Percentiles rank a stretch among this genome's conserved stretches.
Evolutionary conservation across 2,329 filamentous ascomycete genomes (phyloP).

Genomic region (Fusarium buxicola): DNA sequence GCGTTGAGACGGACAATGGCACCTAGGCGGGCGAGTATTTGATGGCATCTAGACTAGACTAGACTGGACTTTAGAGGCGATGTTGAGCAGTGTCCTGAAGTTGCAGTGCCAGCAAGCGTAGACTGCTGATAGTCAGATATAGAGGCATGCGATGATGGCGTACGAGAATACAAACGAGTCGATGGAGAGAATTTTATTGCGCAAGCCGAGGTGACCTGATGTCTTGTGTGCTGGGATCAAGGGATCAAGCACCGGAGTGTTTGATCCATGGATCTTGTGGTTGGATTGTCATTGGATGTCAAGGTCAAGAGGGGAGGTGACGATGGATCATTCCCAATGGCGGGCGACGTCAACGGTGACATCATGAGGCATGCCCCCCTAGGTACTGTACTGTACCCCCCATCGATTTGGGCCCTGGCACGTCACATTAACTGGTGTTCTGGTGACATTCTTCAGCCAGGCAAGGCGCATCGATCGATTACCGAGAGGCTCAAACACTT

Average conservation of each 20-base stretch:
- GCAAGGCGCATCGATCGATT: background rate
- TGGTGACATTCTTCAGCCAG: conserved; percentile 6
- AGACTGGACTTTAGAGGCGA: too few species aligned
- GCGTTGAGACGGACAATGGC: conserved; percentile 82
- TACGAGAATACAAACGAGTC: background rate
- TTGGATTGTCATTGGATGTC: background rate
- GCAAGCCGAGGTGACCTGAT: conserved; percentile 4
- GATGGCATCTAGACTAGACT: conserved; percentile 28
- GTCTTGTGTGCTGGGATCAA: conserved; percentile 2
- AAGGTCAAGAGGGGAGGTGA: conserved; percentile 24
- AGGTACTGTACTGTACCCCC: too few species aligned
- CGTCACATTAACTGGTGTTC: conserved; percentile 26
- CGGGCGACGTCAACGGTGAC: conserved; percentile 40
- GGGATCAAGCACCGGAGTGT: background rate
- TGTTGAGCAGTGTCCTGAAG: too few species aligned
- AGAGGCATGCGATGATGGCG: background rate
- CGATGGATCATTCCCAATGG: conserved; percentile 10
- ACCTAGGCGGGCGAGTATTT: conserved; percentile 82
- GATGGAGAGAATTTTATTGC: conserved; percentile 10
- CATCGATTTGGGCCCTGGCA: conserved; percentile 23
- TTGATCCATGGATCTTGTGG: background rate
- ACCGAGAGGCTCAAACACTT: conserved; percentile 10
- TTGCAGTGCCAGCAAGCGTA: background rate
- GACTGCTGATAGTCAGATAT: background rate
- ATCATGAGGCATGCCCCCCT: conserved; percentile 43